Evolutionary conservation across 23 red algal species (phyloP).

Genomic region (Gracilaria gracilis): DNA sequence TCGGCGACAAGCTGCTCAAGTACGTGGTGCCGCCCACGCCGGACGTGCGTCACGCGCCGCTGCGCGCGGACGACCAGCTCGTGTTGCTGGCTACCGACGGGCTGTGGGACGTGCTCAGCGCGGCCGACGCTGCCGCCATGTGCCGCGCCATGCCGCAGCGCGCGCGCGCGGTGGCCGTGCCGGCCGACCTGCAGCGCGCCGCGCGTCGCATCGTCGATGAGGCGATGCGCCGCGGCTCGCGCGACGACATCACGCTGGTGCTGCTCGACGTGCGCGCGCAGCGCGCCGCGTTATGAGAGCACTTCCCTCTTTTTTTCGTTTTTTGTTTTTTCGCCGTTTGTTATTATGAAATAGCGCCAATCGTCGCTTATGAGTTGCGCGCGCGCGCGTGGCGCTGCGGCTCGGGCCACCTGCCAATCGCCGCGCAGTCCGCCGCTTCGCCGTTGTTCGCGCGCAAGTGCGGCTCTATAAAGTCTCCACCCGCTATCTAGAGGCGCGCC

Average conservation of each 20-base stretch:
- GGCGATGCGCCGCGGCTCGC: slow-evolving; percentile 24
- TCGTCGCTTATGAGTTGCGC: no score
- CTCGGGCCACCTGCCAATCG: no score
- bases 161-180: slow-evolving; percentile 19
- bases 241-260: slow-evolving; percentile 72
- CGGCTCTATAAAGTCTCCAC: no score
- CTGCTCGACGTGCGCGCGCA: slow-evolving; percentile 54
- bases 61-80: slow-evolving; percentile 34
- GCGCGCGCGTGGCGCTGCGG: no score
- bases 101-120: slow-evolving; percentile 72
- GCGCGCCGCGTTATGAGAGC: background rate
- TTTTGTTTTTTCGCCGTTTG: background rate
- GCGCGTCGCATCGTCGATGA: slow-evolving; percentile 40
- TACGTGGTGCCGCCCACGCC: slow-evolving; percentile 67
- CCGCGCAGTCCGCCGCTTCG: no score
- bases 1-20: slow-evolving; percentile 77
- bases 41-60: slow-evolving; percentile 34
- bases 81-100: slow-evolving; percentile 74
- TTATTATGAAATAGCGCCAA: background rate
- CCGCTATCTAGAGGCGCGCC: no score
- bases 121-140: background rate
- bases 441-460: no score
- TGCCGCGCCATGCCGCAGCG: background rate
- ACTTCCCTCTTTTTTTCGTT: background rate
- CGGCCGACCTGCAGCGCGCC: slow-evolving; percentile 46